Base-by-base conservation (phyloP, 768 basidiomycete species). In the Podaxis mareebaensis region DNA sequence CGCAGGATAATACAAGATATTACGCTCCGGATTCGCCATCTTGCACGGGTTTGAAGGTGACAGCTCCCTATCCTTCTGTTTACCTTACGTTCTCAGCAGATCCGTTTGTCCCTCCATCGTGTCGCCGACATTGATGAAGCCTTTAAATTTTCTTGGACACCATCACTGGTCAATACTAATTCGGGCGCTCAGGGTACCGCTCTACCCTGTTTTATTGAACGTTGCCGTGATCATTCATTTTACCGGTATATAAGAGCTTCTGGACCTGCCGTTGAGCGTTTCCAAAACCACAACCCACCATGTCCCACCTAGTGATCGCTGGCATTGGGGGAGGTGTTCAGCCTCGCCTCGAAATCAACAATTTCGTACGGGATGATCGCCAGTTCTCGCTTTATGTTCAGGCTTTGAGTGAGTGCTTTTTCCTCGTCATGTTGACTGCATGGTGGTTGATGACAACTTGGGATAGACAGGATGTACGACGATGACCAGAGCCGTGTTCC, bases 321-420 rank as follows among this genome's bases (percentile, higher is more conserved):
- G 71, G 68, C 3, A 24, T 61, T 55, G 58, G 68, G 22, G 71
- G 71, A 30, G 73, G 70, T 53, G 66, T 75, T 22, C 71, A 76
- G 12, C 78, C 75, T 64, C 78, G 81, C 26, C 73, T 79, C 42
- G 79, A 81, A 61, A 83, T 83, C 67, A 72, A 79, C 55, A 73
- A 77, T 42, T 75, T 81, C 58, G 73, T 84, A 58, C 74, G 78
- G 68, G 69, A 79, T 58, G 70, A 74, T 13, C 74, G 80, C 53
- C 77, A 79, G 61, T 83, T 83, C 67, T 81, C 84, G 13, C 75
- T 85, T 2, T 85, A 81, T 63, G 70, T 85, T 51, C 82, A 83
- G 64, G 83, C 83, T 1, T 73, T 84, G 53, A 67, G 83, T 84
- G 53, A 55, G 81, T 73, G 0, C 40, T 8, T 33, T 28, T 53